A percentile compares a stretch with the other conserved stretches of the same genome.
Evolutionary conservation across 176 grass and related monocot genomes (phyloP).

Genomic region (Miscanthus lutarioriparius): DNA sequence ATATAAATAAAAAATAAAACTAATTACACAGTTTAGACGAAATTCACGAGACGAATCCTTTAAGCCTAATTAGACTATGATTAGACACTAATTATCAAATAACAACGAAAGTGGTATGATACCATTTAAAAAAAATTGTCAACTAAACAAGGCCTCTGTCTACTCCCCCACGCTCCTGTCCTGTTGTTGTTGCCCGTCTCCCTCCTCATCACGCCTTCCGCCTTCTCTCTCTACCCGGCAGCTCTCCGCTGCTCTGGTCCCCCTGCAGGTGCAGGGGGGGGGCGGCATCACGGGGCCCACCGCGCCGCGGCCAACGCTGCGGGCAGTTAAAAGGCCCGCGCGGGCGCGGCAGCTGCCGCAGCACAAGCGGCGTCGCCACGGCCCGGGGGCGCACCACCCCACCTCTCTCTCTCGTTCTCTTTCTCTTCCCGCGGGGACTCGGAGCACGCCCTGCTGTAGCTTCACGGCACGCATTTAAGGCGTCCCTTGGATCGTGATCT

Average conservation of each 20-base stretch:
- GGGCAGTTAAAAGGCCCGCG: slow-evolving; percentile 33
- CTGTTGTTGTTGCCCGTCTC: background rate
- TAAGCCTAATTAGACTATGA: too few relatives aligned
- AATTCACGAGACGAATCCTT: too few relatives aligned
- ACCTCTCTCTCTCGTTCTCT: background rate
- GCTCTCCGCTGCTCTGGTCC: background rate
- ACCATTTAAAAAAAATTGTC: too few relatives aligned
- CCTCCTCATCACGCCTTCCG: slow-evolving; percentile 9
- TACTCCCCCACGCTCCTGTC: background rate
- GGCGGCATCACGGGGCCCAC: background rate
- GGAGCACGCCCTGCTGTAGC: background rate
- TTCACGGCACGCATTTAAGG: slow-evolving; percentile 37
- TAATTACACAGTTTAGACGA: too few relatives aligned
- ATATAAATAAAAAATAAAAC: too few relatives aligned
- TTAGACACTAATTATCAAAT: too few relatives aligned
- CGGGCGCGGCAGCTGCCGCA: slow-evolving; percentile 6
- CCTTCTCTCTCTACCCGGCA: slow-evolving; percentile 23
- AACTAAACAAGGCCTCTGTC: too few relatives aligned
- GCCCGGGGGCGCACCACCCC: background rate
- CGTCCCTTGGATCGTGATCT: slow-evolving; percentile 45
- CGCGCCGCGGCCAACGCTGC: background rate
- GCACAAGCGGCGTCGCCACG: slow-evolving; percentile 1
- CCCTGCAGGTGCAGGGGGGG: background rate
- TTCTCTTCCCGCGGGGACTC: background rate
- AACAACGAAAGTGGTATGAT: too few relatives aligned